Evolutionary conservation across 108 stramenopile genomes (phyloP).

Genomic region (Skeletonema costatum): DNA sequence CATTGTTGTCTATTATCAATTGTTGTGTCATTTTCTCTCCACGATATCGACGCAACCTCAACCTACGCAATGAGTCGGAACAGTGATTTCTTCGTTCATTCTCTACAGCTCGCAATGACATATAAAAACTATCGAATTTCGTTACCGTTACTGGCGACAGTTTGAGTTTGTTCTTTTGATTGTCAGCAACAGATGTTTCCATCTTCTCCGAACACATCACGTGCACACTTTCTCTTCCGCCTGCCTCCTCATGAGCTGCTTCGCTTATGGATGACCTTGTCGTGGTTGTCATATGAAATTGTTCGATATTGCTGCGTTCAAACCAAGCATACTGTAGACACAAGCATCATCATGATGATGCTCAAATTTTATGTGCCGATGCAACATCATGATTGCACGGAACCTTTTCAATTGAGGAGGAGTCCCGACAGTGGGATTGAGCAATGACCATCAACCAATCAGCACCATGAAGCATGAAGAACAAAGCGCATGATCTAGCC

Average conservation of each 20-base stretch:
- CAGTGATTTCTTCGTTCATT: not conserved
- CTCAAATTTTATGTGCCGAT: no score
- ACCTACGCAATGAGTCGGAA: not conserved
- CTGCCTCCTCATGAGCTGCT: not conserved
- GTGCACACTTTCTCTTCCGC: not conserved
- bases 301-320: no score
- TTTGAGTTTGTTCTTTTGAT: not conserved
- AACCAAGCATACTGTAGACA: no score
- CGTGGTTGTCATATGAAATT: no score
- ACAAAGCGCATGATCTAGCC: no score
- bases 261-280: not conserved
- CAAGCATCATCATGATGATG: no score
- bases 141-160: not conserved
- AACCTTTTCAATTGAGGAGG: not conserved
- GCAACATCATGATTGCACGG: no score
- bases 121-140: not conserved
- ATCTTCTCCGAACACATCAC: not conserved
- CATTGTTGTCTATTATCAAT: not conserved
- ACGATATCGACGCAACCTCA: slow-evolving; percentile 1
- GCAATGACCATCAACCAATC: no score
- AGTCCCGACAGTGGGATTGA: not conserved
- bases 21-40: not conserved
- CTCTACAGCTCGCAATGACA: not conserved
- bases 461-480: not conserved
- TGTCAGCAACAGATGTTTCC: not conserved